These are phyloP conservation scores for Hortiboletus flavorubellus DNA, from an alignment of 768 basidiomycete species.

Conservation along the genomic window DNA sequence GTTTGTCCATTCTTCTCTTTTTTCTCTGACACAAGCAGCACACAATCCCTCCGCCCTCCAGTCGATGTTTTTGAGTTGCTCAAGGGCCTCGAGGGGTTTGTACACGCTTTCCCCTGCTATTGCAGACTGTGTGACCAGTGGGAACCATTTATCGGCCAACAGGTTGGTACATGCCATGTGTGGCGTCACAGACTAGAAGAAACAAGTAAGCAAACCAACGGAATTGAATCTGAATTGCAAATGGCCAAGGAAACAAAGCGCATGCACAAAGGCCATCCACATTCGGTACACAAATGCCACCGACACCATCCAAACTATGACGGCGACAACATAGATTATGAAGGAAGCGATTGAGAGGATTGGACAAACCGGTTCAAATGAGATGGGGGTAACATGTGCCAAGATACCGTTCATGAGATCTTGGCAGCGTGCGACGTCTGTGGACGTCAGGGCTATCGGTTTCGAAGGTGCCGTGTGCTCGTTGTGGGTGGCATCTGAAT, in stretches of 20 bases:
- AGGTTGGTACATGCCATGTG: slow-evolving; percentile 76
- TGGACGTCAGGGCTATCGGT: slow-evolving; percentile 27
- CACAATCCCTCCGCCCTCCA: slow-evolving; percentile 63
- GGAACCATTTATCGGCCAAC: slow-evolving; percentile 71
- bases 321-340: background rate
- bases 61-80: slow-evolving; percentile 52
- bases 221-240: background rate
- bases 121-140: slow-evolving; percentile 64
- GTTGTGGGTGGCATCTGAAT: slow-evolving; percentile 17
- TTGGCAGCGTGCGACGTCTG: slow-evolving; percentile 39
- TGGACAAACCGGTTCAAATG: slow-evolving; percentile 57
- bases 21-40: slow-evolving; percentile 51
- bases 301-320: background rate
- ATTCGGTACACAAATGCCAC: background rate
- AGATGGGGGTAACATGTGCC: slow-evolving; percentile 63
- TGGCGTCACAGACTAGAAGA: slow-evolving; percentile 43
- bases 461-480: background rate
- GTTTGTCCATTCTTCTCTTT: slow-evolving; percentile 61
- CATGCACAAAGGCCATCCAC: background rate
- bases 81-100: slow-evolving; percentile 69
- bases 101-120: slow-evolving; percentile 60
- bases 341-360: background rate
- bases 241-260: background rate
- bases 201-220: background rate
- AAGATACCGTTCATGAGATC: slow-evolving; percentile 55